phyloP scores from a whole-genome alignment of 2,329 filamentous ascomycete genomes.

The Ascochyta pisi region DNA sequence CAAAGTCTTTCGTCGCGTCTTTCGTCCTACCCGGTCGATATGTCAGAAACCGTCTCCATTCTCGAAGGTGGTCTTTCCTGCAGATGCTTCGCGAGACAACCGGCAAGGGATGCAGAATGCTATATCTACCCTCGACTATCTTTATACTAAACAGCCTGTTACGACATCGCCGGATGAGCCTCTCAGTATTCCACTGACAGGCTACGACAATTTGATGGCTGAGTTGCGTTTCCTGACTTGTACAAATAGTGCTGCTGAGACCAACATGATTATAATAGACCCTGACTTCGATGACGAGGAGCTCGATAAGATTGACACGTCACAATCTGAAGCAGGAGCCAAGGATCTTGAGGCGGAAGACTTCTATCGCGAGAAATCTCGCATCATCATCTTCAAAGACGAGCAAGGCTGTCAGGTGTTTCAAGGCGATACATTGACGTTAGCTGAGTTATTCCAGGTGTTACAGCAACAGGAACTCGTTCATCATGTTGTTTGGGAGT shows the following conservation, averaged over 20 bases:
- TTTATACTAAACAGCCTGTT: neutral
- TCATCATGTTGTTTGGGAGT: neutral
- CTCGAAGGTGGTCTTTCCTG: neutral
- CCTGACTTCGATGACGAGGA: neutral
- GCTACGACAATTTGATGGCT: neutral
- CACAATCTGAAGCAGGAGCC: neutral
- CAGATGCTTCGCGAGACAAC: neutral
- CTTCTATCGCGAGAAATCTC: neutral
- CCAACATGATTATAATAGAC: neutral
- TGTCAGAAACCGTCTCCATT: neutral
- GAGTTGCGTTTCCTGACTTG: neutral
- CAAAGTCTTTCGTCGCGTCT: neutral
- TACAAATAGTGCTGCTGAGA: neutral
- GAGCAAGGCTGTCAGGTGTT: neutral
- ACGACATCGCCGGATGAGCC: accelerated
- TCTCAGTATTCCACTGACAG: neutral
- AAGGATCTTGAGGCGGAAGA: too few relatives aligned
- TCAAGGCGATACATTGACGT: neutral
- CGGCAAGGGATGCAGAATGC: neutral
- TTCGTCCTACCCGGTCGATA: neutral
- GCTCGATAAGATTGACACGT: neutral
- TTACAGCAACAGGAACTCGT: neutral
- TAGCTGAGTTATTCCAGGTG: neutral
- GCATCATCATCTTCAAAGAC: neutral
- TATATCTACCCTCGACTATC: neutral